Evolutionary conservation across 2,329 filamentous ascomycete genomes (phyloP).

Genomic region (Canariomyces notabilis): DNA sequence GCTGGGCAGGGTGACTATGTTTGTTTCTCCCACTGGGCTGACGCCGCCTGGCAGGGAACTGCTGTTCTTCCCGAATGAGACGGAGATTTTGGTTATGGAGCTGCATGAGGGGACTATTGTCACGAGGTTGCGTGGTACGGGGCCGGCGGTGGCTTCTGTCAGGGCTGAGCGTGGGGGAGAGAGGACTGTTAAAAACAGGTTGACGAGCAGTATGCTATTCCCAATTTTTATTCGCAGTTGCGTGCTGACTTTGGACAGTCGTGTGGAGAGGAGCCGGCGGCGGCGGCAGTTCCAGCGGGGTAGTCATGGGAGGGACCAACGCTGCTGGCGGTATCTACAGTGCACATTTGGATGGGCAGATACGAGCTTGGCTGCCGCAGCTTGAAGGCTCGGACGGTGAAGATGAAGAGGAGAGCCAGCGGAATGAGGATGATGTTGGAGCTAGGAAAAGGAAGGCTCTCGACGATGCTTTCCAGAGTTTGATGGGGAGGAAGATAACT

Average conservation of each 20-base stretch:
- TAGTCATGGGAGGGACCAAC: slow-evolving; percentile 56
- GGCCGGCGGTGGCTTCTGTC: slow-evolving; percentile 45
- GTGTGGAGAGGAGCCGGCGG: slow-evolving; percentile 66
- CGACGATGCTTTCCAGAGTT: slow-evolving; percentile 71
- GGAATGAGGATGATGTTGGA: slow-evolving; percentile 45
- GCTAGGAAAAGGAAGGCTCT: slow-evolving; percentile 72
- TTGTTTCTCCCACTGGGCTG: slow-evolving; percentile 58
- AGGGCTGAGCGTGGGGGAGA: slow-evolving; percentile 43
- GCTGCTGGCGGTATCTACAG: slow-evolving; percentile 63
- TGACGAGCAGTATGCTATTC: slow-evolving; percentile 48
- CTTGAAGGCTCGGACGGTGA: slow-evolving; percentile 39
- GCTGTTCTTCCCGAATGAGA: slow-evolving; percentile 76
- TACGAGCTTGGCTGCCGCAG: slow-evolving; percentile 70
- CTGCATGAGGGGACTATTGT: slow-evolving; percentile 71
- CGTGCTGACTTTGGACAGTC: slow-evolving; percentile 35
- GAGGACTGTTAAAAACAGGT: slow-evolving; percentile 58
- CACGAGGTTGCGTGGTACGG: slow-evolving; percentile 64
- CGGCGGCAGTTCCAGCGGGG: slow-evolving; percentile 48
- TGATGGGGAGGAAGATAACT: slow-evolving; percentile 68
- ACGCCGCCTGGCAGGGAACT: slow-evolving; percentile 55
- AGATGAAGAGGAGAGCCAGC: slow-evolving; percentile 37
- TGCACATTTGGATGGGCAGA: slow-evolving; percentile 76
- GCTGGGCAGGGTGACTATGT: slow-evolving; percentile 55
- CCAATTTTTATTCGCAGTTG: neutral
- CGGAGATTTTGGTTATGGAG: slow-evolving; percentile 74